phyloP scores from a whole-genome alignment of 805 yeast genomes.

The Metschnikowia borealis region DNA sequence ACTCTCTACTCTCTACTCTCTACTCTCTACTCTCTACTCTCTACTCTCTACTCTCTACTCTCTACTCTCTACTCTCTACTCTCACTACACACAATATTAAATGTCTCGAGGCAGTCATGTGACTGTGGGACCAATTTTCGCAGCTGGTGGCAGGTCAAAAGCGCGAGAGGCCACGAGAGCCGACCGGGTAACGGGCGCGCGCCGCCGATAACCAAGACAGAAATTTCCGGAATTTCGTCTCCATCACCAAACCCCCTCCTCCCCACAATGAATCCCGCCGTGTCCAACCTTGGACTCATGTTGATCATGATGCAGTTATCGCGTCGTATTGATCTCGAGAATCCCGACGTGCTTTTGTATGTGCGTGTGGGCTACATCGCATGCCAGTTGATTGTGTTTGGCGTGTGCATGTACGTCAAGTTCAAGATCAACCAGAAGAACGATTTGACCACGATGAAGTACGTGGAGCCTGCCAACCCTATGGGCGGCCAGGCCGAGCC shows the following conservation, averaged over 20 bases:
- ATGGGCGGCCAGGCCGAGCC: slow-evolving; percentile 71
- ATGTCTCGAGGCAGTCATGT: too few relatives aligned
- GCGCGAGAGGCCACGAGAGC: background rate
- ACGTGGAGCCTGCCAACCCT: slow-evolving; percentile 79
- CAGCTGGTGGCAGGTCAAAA: background rate
- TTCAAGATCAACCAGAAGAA: slow-evolving; percentile 64
- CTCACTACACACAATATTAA: too few relatives aligned
- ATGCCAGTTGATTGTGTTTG: slow-evolving; percentile 62
- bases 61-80: too few relatives aligned
- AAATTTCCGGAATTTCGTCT: background rate
- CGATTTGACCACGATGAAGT: slow-evolving; percentile 88
- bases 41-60: too few relatives aligned
- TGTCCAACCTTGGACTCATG: slow-evolving; percentile 84
- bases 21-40: too few relatives aligned
- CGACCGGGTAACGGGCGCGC: slow-evolving; percentile 8
- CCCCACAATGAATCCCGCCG: slow-evolving; percentile 73
- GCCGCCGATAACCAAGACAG: background rate
- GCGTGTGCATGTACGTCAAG: slow-evolving; percentile 64
- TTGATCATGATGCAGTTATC: slow-evolving; percentile 95
- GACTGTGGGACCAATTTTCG: too few relatives aligned
- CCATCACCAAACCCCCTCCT: background rate
- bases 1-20: too few relatives aligned
- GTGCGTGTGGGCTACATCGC: slow-evolving; percentile 70
- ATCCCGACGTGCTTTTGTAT: slow-evolving; percentile 66
- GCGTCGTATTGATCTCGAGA: slow-evolving; percentile 82